Conservation (phyloP, 1,139 yeast genomes). For the Kurtzmaniella quercitrusa region DNA sequence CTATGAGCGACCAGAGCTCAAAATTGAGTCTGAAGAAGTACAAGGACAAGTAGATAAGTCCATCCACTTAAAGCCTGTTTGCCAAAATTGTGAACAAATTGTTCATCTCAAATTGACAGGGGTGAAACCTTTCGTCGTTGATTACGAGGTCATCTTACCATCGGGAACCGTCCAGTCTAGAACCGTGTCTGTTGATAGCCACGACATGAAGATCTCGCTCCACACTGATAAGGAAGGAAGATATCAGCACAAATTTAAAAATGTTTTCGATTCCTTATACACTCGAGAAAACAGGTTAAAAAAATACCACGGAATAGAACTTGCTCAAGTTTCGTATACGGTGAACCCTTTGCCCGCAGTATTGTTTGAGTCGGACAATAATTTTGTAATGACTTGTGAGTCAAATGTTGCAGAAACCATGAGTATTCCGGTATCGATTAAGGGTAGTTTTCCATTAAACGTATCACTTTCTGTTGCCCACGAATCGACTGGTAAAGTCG, state of each 20-base stretch:
- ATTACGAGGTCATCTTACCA: conserved; percentile 64
- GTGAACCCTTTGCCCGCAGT: conserved; percentile 62
- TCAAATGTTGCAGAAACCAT: conserved; percentile 36
- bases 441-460: conserved; percentile 64
- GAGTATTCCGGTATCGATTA: conserved; percentile 50
- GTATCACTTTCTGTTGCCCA: conserved; percentile 52
- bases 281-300: conserved; percentile 35
- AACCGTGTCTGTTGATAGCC: conserved; percentile 27
- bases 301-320: conserved; percentile 14
- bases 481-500: conserved; percentile 17
- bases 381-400: conserved; percentile 55
- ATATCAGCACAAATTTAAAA: conserved; percentile 58
- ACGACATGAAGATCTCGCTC: conserved; percentile 23
- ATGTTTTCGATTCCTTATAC: conserved; percentile 66
- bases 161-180: conserved; percentile 41
- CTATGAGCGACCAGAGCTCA: conserved; percentile 53
- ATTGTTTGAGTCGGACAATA: conserved; percentile 43
- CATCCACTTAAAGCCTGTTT: conserved; percentile 28
- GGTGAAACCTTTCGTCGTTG: conserved; percentile 66
- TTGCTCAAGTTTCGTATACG: conserved; percentile 50
- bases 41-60: conserved; percentile 11
- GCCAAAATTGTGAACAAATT: conserved; percentile 27
- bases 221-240: conserved; percentile 46
- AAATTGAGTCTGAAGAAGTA: conserved; percentile 17
- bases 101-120: conserved; percentile 42